Conservation (phyloP, 192 early-diverging fungal species). For the Globomyces pollinis-pini region DNA sequence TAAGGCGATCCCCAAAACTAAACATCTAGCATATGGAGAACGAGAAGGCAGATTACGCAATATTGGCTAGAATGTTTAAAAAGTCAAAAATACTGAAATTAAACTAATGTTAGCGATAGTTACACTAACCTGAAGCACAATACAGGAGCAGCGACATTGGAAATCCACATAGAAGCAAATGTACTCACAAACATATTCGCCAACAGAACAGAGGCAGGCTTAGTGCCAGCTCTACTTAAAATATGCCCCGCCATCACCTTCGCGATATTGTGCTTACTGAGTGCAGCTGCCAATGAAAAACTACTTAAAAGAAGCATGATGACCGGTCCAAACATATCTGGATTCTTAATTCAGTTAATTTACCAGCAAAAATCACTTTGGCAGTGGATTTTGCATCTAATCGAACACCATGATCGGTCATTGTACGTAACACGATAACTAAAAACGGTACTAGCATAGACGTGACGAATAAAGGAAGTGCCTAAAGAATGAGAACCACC, state of each 20-base stretch:
- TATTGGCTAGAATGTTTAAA: slow-evolving; percentile 80
- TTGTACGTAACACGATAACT: slow-evolving; percentile 75
- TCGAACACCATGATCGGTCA: slow-evolving; percentile 56
- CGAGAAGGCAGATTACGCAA: slow-evolving; percentile 78
- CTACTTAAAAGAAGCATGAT: slow-evolving; percentile 95
- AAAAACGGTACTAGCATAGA: slow-evolving; percentile 80
- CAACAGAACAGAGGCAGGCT: slow-evolving; percentile 73
- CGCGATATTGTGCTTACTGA: slow-evolving; percentile 94
- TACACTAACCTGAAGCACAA: slow-evolving; percentile 91
- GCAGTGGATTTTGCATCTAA: slow-evolving; percentile 69
- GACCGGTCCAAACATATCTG: slow-evolving; percentile 90
- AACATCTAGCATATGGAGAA: slow-evolving; percentile 71
- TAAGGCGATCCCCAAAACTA: slow-evolving; percentile 94
- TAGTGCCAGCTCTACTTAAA: slow-evolving; percentile 83
- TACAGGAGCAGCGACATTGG: slow-evolving; percentile 94
- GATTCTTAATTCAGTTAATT: too few species aligned
- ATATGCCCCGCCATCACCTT: slow-evolving; percentile 80
- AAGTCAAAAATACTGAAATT: slow-evolving; percentile 5
- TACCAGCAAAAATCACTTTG: slow-evolving; percentile 78
- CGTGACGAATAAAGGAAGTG: slow-evolving; percentile 87
- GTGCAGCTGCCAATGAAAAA: slow-evolving; percentile 86
- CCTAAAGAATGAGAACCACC: slow-evolving; percentile 36
- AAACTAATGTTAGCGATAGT: slow-evolving; percentile 57
- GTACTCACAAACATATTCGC: slow-evolving; percentile 96
- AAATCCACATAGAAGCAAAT: slow-evolving; percentile 97